Base-by-base conservation (phyloP, 2,329 filamentous ascomycete genomes). In the Colletotrichum limetticola region DNA sequence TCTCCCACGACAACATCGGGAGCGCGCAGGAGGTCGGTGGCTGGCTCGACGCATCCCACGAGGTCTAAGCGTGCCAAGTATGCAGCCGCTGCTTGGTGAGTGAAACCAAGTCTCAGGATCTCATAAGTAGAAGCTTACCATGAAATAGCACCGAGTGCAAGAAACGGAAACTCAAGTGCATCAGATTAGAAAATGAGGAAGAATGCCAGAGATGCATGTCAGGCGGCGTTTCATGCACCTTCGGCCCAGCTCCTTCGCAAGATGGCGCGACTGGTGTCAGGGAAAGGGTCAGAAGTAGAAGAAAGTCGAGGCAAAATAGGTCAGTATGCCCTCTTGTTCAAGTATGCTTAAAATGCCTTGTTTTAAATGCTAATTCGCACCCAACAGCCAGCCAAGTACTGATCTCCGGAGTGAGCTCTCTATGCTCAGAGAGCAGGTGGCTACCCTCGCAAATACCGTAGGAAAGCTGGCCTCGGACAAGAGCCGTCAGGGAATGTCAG, bases 91-190 rank as follows among this genome's bases (percentile, higher is more conserved):
- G 68, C 68, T 60, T 71, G 68, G 68, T 71, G 28, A 49, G 32
- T 60, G 5, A 8, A 14, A 14, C 9, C 2, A 3, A 8, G 9
- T 22, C 5, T 22, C 24, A 24, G 2, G 3, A 42, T 4, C 19
- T 7, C 26, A 14, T 22, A 3, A 2, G 30, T 32, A 8, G 30
- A 32, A 9, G 30, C 30, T 32, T 9, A 63, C 16, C 4, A 4
- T 24, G 22, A 3, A 11, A 19, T 14, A 71, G 68, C 26, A 26
- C 16, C 7, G 68, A 84, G 28, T 85, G 83, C 73, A 84, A 84
- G 68, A 82, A 81, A 30, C 75, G 81, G 37, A 85, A 85, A 67
- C 81, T 85, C 66, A 85, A 85, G 71, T 85, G 83, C 72, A 76
- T 82, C 37, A 79, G 79, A 1, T 65, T 67, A 0, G 75, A 76